Evolutionary conservation across 768 basidiomycete genomes (phyloP), one percentile per base, ranked within the genome.

Genomic region (Lanmaoa rubissima): DNA sequence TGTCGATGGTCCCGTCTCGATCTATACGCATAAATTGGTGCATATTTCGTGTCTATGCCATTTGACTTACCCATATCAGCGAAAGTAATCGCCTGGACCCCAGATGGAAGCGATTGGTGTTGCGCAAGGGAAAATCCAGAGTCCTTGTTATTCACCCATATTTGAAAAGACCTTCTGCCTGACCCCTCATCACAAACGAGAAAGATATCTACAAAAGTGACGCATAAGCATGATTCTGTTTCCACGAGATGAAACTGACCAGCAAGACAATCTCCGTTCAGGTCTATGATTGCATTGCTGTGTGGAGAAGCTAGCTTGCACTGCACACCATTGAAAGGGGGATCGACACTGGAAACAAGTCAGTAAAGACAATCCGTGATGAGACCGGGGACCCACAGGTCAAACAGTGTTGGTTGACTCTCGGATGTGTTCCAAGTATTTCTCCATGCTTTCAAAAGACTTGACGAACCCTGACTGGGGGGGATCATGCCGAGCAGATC

Each of bases 191-290:
- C 81, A 68, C 97, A 98, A 12, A 92, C 84, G 8, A 99, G 78
- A 70, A 99, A 96, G 4, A 98, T 74, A 63, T 99, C 96, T 90
- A 58, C 57, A 55, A 32, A 48, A 26, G 31, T 13, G 54, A 46
- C 38, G 32, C 62, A 36, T 55, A 21, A 58, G 49, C 10, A 32
- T 2, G 36, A 3, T 21, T 19, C 46, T 17, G 10, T 13, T 8
- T 2, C 6, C 5, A 19, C 1, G 1, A 16, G 19, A 21, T 36
- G 9, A 35, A 9, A 55, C 58, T 28, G 58, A 89, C 93, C 93
- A 60, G 95, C 93, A 4, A 97, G 79, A 70, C 97, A 98, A 70
- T 99, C 97, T 13, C 97, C 97, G 59, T 98, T 84, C 39, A 99
- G 75, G 66, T 99, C 97, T 5, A 98, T 82, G 17, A 94, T 88